These are phyloP conservation scores for Marsdenia floribunda DNA, from an alignment of 257 asterid genomes.

Conservation along the genomic window DNA sequence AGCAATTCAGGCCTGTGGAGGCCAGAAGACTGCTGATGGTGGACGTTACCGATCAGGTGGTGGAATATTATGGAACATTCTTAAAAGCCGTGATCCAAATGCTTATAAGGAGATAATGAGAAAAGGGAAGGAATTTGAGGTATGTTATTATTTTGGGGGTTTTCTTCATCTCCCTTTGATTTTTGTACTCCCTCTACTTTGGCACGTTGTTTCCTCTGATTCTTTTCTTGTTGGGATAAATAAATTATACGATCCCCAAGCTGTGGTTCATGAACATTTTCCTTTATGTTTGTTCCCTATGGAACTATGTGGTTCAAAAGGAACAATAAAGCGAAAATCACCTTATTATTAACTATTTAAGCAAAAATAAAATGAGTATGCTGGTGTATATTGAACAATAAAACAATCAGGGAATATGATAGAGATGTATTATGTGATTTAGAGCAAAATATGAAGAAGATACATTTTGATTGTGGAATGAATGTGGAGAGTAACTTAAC, in stretches of 20 bases:
- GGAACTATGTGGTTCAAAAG: background rate
- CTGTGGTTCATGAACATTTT: background rate
- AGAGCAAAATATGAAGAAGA: background rate
- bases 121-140: conserved; percentile 92
- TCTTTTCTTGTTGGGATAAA: background rate
- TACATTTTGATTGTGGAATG: background rate
- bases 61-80: conserved; percentile 84
- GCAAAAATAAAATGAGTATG: background rate
- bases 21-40: conserved; percentile 82
- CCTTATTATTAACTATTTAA: background rate
- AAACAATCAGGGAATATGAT: background rate
- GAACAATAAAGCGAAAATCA: background rate
- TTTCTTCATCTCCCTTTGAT: background rate
- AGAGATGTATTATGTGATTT: background rate
- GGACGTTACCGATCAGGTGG: conserved; percentile 70
- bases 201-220: background rate
- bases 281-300: background rate
- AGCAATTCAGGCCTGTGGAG: conserved; percentile 93
- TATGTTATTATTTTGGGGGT: conserved; percentile 17
- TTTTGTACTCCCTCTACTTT: background rate
- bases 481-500: background rate
- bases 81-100: conserved; percentile 82
- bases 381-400: background rate
- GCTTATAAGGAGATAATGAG: conserved; percentile 90
- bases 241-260: background rate